Conservation (phyloP, 805 yeast genomes). For the Sugiyamaella floridensis region DNA sequence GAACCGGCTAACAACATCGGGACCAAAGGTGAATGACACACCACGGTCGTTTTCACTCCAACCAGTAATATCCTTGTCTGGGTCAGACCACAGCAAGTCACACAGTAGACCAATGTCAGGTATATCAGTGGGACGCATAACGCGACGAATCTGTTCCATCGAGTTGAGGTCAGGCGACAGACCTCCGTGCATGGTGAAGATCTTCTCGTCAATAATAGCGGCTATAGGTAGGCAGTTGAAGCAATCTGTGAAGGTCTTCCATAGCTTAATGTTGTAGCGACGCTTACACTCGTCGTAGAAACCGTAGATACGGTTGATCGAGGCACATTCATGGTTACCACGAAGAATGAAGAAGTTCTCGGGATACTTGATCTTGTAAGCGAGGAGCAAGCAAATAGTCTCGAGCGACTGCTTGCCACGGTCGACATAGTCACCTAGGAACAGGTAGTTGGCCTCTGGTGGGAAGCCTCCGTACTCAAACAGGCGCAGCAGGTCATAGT, state of each 20-base stretch:
- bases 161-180: slow-evolving; percentile 93
- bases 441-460: slow-evolving; percentile 94
- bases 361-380: slow-evolving; percentile 96
- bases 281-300: slow-evolving; percentile 98
- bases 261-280: slow-evolving; percentile 93
- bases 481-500: slow-evolving; percentile 88
- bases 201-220: slow-evolving; percentile 95
- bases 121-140: slow-evolving; percentile 98
- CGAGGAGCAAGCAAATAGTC: slow-evolving; percentile 87
- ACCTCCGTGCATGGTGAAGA: slow-evolving; percentile 99
- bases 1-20: slow-evolving; percentile 94
- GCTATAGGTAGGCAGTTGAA: slow-evolving; percentile 98
- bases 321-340: slow-evolving; percentile 98
- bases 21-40: slow-evolving; percentile 99
- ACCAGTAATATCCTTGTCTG: slow-evolving; percentile 96
- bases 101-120: slow-evolving; percentile 96
- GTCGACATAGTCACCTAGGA: slow-evolving; percentile 96
- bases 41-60: slow-evolving; percentile 99
- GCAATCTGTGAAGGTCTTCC: slow-evolving; percentile 99
- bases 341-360: slow-evolving; percentile 94
- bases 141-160: slow-evolving; percentile 98
- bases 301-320: slow-evolving; percentile 95
- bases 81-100: slow-evolving; percentile 97
- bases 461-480: slow-evolving; percentile 99
- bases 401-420: slow-evolving; percentile 97